These are phyloP conservation scores for Dalbergia cochinchinensis DNA, from an alignment of 306 rosid species.

Conservation along the genomic window DNA sequence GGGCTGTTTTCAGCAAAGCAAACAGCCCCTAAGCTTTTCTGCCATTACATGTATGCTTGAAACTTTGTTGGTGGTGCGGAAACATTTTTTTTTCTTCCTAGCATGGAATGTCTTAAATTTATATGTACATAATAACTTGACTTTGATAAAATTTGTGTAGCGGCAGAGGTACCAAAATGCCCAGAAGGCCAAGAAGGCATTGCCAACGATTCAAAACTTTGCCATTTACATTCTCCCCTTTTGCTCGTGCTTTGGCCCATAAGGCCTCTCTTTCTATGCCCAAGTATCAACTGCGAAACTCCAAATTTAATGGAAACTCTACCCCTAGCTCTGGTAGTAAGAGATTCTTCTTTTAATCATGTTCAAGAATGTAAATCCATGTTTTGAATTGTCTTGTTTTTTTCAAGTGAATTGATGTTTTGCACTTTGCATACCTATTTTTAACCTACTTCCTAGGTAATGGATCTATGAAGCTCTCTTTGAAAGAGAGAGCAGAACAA, in stretches of 20 bases:
- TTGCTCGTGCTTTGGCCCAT: slow-evolving; percentile 64
- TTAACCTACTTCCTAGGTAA: slow-evolving; percentile 52
- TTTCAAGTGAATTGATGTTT: not conserved
- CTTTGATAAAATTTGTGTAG: not conserved
- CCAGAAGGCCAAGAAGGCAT: slow-evolving; percentile 56
- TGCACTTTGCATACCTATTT: slow-evolving; percentile 24
- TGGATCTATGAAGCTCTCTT: slow-evolving; percentile 32
- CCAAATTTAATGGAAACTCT: slow-evolving; percentile 40
- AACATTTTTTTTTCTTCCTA: not conserved
- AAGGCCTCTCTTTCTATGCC: slow-evolving; percentile 35
- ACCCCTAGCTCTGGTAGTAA: slow-evolving; percentile 43
- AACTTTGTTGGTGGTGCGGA: not conserved
- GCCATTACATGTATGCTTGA: not conserved
- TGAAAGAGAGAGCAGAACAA: slow-evolving; percentile 46
- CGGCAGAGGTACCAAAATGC: slow-evolving; percentile 49
- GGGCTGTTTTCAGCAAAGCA: too few species aligned
- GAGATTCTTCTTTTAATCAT: not conserved
- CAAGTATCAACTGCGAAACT: slow-evolving; percentile 37
- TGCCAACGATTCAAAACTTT: slow-evolving; percentile 41
- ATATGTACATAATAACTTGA: not conserved
- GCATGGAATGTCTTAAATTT: not conserved
- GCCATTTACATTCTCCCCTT: slow-evolving; percentile 74
- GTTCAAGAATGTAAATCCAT: not conserved
- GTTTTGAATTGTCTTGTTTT: not conserved
- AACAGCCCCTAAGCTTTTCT: slow-evolving; percentile 21